Conservation (phyloP, 2,329 filamentous ascomycete genomes). For the Diaporthe ilicicola region DNA sequence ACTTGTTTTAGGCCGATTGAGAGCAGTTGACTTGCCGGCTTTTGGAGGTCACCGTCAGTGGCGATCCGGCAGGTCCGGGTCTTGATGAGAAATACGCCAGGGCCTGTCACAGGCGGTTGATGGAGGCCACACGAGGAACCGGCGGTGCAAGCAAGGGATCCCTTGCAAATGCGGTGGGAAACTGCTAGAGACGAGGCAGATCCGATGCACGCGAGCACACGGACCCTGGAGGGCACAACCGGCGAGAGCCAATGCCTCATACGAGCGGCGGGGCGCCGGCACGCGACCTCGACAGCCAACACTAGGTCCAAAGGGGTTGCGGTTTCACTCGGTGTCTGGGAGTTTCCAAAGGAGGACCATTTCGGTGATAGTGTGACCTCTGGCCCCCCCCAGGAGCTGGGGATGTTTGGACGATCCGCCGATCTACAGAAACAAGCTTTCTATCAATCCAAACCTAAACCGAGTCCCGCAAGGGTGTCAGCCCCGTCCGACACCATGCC, state of each 20-base stretch:
- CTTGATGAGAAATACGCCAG: background rate
- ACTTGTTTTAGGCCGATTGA: background rate
- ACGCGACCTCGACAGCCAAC: background rate
- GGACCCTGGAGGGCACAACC: background rate
- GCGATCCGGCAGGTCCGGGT: background rate
- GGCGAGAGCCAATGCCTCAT: slow-evolving; percentile 8
- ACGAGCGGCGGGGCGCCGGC: background rate
- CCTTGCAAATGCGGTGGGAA: background rate
- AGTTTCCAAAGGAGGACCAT: background rate
- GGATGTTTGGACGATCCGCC: slow-evolving; percentile 17
- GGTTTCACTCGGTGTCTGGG: slow-evolving; percentile 20
- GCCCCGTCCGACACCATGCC: background rate
- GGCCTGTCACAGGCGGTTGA: background rate
- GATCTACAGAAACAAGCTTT: slow-evolving; percentile 26
- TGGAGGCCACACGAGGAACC: background rate
- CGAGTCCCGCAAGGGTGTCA: background rate
- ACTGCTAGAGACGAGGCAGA: background rate
- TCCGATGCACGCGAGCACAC: slow-evolving; percentile 12
- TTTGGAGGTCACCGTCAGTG: background rate
- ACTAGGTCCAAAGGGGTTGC: background rate
- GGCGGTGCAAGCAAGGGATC: background rate
- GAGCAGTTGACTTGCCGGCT: background rate
- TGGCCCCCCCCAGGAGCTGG: background rate
- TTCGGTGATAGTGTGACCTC: background rate
- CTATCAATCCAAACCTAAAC: slow-evolving; percentile 22